Conservation (phyloP, 2,329 filamentous ascomycete species). For the Talaromyces sp. region DNA sequence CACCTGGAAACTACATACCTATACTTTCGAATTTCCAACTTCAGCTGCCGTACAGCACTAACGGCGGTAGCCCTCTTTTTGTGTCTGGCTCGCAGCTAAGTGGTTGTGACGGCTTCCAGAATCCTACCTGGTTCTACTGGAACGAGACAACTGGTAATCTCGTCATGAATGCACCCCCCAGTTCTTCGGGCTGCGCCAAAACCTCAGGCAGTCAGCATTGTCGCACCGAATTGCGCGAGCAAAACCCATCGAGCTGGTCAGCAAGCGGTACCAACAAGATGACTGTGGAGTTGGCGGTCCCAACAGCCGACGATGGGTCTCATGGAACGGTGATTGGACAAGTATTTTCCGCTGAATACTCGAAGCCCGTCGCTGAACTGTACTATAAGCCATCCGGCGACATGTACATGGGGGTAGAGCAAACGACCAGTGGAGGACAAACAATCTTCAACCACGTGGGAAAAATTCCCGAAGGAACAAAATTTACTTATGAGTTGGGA, state of each 20-base stretch:
- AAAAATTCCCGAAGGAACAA: constrained; percentile 28
- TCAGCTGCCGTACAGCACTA: constrained; percentile 36
- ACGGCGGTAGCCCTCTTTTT: constrained; percentile 22
- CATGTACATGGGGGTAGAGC: constrained; percentile 37
- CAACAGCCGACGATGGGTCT: constrained; percentile 28
- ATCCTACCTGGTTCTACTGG: constrained; percentile 34
- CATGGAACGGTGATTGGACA: constrained; percentile 39
- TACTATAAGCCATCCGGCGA: constrained; percentile 34
- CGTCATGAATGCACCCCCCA: constrained; percentile 39
- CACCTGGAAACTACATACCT: constrained; percentile 16
- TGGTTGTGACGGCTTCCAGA: constrained; percentile 35
- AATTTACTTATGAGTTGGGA: constrained; percentile 36
- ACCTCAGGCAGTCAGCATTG: constrained; percentile 41
- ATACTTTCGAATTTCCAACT: constrained; percentile 22
- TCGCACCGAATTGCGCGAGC: constrained; percentile 41
- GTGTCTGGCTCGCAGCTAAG: constrained; percentile 28
- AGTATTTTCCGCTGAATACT: constrained; percentile 35
- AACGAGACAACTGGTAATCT: constrained; percentile 29
- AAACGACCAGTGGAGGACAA: constrained; percentile 28
- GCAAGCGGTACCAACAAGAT: constrained; percentile 33
- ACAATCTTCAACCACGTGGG: constrained; percentile 29
- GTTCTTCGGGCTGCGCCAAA: constrained; percentile 34
- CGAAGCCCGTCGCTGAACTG: constrained; percentile 39
- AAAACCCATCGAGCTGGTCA: constrained; percentile 26
- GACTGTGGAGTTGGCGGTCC: constrained; percentile 27